Evolutionary conservation across 192 early-diverging fungal species (phyloP), one percentile per base, ranked within the genome.

Genomic region (Backusella australiensis): DNA sequence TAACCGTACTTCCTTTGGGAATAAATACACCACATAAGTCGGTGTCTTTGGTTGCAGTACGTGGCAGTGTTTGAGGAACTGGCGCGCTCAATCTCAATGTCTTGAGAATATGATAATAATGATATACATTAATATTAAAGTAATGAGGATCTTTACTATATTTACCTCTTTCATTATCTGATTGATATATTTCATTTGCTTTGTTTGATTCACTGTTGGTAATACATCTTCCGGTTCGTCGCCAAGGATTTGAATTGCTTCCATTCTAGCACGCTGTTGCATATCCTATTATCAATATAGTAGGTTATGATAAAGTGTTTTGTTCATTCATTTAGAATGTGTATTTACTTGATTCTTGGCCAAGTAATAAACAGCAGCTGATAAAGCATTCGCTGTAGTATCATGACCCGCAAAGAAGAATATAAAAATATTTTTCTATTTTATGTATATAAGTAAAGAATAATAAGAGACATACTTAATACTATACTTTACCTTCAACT

Each of bases 341-440:
- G 2, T 44, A 17, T 19, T 67, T 42, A 70, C 69, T 23, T 70
- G 36, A 19, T 89, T 79, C 34, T 65, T 76, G 6, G 89, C 89
- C 26, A 90, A 81, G 67, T 86, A 79, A 66, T 85, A 83, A 36
- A 89, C 74, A 36, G 83, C 36, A 53, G 79, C 80, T 19, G 87
- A 77, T 49, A 91, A 77, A 44, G 88, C 78, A 65, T 84, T 86
- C 34, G 89, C 86, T 8, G 88, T 90, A 34, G 85, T 89, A 72
- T 90, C 87, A 42, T 88, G 84, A 36, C 86, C 89, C 9, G 86
- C 89, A 42, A 89, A 78, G 34, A 87, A 89, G 76, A 90, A 89
- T 67, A 87, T 77, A 49, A 67, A 69, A 2, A 76, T 29, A 32
- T 76, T 76, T 9, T 67, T 67, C 75, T 76, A 46, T 15, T n/a